Evolutionary conservation across 768 basidiomycete species (phyloP).

Genomic region (Coprinopsis marcescibilis): DNA sequence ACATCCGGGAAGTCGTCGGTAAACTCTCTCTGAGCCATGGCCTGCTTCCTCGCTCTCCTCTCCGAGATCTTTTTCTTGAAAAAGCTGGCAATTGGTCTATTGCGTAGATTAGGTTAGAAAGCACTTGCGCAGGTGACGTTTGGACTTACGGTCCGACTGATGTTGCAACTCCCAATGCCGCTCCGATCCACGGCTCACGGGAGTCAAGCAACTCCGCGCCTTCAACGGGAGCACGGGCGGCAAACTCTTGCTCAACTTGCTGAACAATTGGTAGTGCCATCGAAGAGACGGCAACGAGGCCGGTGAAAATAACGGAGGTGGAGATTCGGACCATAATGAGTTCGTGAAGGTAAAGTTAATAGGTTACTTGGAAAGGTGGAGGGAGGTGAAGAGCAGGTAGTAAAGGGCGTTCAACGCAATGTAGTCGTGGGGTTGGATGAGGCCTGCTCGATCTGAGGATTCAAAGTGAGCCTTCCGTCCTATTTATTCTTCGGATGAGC

Average conservation of each 20-base stretch:
- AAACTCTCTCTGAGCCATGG: no score
- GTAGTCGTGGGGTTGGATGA: neutral
- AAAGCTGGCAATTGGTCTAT: no score
- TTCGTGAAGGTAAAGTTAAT: neutral
- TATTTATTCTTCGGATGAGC: no score
- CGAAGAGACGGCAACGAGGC: neutral
- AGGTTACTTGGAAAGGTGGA: neutral
- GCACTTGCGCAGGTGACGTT: no score
- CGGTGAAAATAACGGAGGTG: neutral
- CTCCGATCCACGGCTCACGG: neutral
- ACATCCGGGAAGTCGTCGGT: no score
- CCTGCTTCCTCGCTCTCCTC: no score
- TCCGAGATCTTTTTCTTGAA: no score
- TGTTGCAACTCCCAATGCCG: neutral
- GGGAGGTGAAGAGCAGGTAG: neutral
- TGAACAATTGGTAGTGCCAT: neutral
- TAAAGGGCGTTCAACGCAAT: slow-evolving; percentile 1
- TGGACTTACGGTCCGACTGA: neutral
- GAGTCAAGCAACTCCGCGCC: neutral
- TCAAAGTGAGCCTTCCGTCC: no score
- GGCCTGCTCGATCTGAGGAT: neutral
- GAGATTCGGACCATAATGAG: slow-evolving; percentile 1
- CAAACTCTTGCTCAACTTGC: neutral
- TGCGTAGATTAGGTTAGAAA: no score
- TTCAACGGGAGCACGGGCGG: neutral